Conservation (phyloP, 108 stramenopile genomes). For the Nitzschia sp. region DNA sequence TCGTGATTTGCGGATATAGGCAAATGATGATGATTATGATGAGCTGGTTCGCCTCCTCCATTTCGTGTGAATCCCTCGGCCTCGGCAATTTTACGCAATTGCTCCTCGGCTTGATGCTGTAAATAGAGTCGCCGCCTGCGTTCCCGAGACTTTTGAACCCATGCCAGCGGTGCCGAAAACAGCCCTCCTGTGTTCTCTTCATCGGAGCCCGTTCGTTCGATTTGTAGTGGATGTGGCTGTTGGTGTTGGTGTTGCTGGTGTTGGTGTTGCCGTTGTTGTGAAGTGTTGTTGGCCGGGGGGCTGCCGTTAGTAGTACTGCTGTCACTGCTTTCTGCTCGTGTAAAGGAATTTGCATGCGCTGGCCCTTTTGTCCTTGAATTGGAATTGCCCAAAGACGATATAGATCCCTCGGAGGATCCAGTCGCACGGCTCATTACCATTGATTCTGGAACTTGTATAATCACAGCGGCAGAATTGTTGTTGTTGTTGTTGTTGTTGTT, state of each 20-base stretch:
- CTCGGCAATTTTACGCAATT: slow-evolving; percentile 40
- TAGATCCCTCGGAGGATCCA: background rate
- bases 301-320: background rate
- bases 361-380: background rate
- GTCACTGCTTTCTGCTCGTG: background rate
- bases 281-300: background rate
- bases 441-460: background rate
- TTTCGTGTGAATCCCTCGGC: slow-evolving; percentile 20
- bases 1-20: background rate
- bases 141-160: slow-evolving; percentile 41
- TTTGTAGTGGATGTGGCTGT: background rate
- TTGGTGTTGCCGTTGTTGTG: background rate
- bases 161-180: slow-evolving; percentile 34
- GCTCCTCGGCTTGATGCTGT: slow-evolving; percentile 46
- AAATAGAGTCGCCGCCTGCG: slow-evolving; percentile 35
- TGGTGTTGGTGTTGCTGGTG: background rate
- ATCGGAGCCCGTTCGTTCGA: background rate
- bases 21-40: background rate
- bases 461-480: slow-evolving; percentile 3
- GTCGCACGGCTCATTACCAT: slow-evolving; percentile 12
- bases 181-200: background rate
- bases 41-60: background rate
- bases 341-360: background rate
- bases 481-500: too few species aligned
- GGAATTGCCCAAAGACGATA: background rate